Base-by-base conservation (phyloP, 108 stramenopile species). In the Nitzschia sp. region DNA sequence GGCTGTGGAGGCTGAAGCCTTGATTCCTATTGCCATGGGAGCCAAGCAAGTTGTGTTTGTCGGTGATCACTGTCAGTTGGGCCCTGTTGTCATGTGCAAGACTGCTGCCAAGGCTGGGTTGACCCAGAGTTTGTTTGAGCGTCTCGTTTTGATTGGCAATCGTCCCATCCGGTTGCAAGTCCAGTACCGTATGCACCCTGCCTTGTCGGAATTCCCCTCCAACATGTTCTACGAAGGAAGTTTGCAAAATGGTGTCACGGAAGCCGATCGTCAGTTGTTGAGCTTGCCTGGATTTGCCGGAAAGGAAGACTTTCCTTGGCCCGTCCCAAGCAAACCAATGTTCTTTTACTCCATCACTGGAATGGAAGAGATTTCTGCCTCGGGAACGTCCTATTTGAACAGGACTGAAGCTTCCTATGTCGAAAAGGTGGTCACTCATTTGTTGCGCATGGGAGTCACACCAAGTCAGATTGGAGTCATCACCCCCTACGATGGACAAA, bases 171-270 rank as follows among this genome's bases (percentile, higher is more conserved):
- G 98, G 15, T 87, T 99, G 29, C 94, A 96, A 71, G 96, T 98
- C 12, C 98, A 99, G 75, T 99, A 99, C 78, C 91, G 98, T 34
- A 97, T 97, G 97, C 98, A 99, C 69, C 98, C 98, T 10, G 86
- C 88, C 24, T 80, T 99, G 53, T 93, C 95, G 14, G 98, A 97
- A 74, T 99, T 97, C 70, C 98, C 98, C 10, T 96, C 95, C 55
- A 96, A 98, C 71, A 99, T 97, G 92, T 98, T 98, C 72, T 98
- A 98, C 68, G 98, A 97, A 77, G 98, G 98, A 64, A 93, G 91
- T 59, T 83, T 99, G 62, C 95, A 97, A 70, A 98, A 99, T 71
- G 97, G 98, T 53, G 97, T 99, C 17, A 92, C 95, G 0, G 96
- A 97, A 69, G 89, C 82, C 24, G 97, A 99, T 59, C 92, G 98